Base-by-base conservation (phyloP, 2,329 filamentous ascomycete species). In the Aspergillus brasiliensis region DNA sequence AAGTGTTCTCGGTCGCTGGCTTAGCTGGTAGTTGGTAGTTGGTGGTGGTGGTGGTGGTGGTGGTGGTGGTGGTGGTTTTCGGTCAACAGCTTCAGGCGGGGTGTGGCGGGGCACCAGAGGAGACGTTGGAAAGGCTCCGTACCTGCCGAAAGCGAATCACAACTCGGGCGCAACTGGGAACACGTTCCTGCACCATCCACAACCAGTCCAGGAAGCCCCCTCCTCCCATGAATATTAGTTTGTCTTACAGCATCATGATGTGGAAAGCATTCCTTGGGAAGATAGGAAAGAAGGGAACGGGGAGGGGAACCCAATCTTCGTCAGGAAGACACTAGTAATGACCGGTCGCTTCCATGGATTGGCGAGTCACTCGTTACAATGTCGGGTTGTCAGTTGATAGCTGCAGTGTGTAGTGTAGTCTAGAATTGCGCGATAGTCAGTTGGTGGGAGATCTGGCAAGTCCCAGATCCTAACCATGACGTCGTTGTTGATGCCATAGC, bases 51-150 rank as follows among this genome's bases (percentile, higher is more conserved):
- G n/a, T n/a, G n/a, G n/a, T 37, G 51, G 42, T 42, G 17, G 40
- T 48, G 11, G 8, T 46, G 34, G 42, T 48, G 56, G 51, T 42
- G 40, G 28, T 44, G 37, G 38, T 34, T 46, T 54, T 57, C 57
- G 57, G 57, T 62, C 61, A 60, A 60, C 48, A 60, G 61, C 52
- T 63, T 59, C 52, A 59, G 54, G 61, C 58, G 38, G 61, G 59
- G 59, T 49, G 59, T 61, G 59, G 61, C 61, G 61, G 61, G 61
- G 61, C 56, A 34, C 10, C 11, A 63, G 49, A 53, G 53, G 51
- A 46, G 25, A 56, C 53, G 11, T 7, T 55, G 38, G 42, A 34
- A 54, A 37, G 52, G 37, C 37, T 55, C 40, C 38, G 60, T 55
- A 51, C 51, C 58, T 57, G 46, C 59, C 58, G 49, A 44, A 58